phyloP scores from a whole-genome alignment of 2,329 filamentous ascomycete genomes.

The Davidsoniella australis region DNA sequence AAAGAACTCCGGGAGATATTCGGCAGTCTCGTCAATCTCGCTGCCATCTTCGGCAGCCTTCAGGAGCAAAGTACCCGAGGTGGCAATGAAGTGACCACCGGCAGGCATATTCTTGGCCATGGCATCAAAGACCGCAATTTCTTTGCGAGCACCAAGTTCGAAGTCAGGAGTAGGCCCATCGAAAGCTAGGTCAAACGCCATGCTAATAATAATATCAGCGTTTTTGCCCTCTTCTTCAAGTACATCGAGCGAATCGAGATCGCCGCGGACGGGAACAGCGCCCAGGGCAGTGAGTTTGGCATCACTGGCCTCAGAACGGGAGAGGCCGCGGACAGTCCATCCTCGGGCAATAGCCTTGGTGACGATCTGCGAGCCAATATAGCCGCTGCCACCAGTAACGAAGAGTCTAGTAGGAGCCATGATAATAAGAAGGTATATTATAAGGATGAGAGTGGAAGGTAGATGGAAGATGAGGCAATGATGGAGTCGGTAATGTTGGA shows the following conservation, averaged over 20 bases:
- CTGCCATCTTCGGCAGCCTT: slow-evolving; percentile 16
- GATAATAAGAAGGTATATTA: too few species aligned
- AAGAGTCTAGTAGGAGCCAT: slow-evolving; percentile 15
- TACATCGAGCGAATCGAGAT: slow-evolving; percentile 22
- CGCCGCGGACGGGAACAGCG: slow-evolving; percentile 24
- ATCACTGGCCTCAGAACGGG: slow-evolving; percentile 22
- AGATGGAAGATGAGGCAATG: too few species aligned
- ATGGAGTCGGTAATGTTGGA: too few species aligned
- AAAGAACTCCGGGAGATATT: slow-evolving; percentile 15
- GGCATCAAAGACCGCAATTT: slow-evolving; percentile 22
- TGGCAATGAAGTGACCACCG: slow-evolving; percentile 22
- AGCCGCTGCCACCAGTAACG: slow-evolving; percentile 25
- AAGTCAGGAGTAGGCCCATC: slow-evolving; percentile 18
- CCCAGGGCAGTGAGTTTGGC: slow-evolving; percentile 22
- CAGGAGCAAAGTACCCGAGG: slow-evolving; percentile 18
- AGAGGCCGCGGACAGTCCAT: slow-evolving; percentile 25
- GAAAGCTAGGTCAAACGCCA: slow-evolving; percentile 22
- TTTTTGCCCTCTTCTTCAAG: slow-evolving; percentile 22
- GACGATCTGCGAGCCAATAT: slow-evolving; percentile 22
- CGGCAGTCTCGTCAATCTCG: slow-evolving; percentile 17
- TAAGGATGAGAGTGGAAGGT: too few species aligned
- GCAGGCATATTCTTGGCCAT: slow-evolving; percentile 20
- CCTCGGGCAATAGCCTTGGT: slow-evolving; percentile 22
- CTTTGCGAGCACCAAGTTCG: slow-evolving; percentile 17
- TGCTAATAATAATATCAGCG: slow-evolving; percentile 27